Evolutionary conservation across 2,329 filamentous ascomycete genomes (phyloP), one percentile per base, ranked within the genome.

Genomic region (Aspergillus novofumigatus): DNA sequence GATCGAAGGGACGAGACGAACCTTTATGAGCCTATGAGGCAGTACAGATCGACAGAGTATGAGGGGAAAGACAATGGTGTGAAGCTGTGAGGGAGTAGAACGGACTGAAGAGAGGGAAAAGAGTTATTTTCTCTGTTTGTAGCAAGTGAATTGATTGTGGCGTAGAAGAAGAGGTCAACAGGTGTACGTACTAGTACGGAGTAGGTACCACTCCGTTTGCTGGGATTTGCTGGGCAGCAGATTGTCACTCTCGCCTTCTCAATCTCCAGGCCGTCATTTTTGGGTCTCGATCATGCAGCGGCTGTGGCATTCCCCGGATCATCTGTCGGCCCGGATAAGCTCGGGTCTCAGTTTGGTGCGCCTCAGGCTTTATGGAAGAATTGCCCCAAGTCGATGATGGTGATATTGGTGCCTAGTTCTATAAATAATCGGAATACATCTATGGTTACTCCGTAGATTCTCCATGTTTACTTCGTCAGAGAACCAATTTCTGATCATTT

Each of bases 261-360:
- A 35, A 59, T 51, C 56, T 59, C 53, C 53, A 61, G 58, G 45
- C 57, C 54, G 49, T 57, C 56, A 54, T 26, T 62, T 58, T 56
- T 59, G 57, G 21, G 62, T 66, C 64, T 66, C 60, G 64, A 65
- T 66, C 59, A 59, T 63, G 58, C 61, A 61, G 54, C 49, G 55
- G 54, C 23, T 53, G 54, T 58, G 51, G 56, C 59, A 59, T 48
- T 32, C 51, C 32, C 59, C 64, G 62, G 64, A 63, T 58, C 52
- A 61, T 56, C 29, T 11, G 49, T 60, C 63, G 64, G 64, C 29
- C 63, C 62, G 58, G 20, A 21, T n/a, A 59, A 59, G 52, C 53
- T 56, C 21, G 48, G 54, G 20, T 23, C 21, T 45, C 4, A 9
- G 17, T 21, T 10, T 45, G 42, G 21, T 23, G 9, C 21, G 42